A percentile compares a stretch with the other conserved stretches of the same genome.
phyloP scores from a whole-genome alignment of 805 yeast species.

The Starmerella bombicola region DNA sequence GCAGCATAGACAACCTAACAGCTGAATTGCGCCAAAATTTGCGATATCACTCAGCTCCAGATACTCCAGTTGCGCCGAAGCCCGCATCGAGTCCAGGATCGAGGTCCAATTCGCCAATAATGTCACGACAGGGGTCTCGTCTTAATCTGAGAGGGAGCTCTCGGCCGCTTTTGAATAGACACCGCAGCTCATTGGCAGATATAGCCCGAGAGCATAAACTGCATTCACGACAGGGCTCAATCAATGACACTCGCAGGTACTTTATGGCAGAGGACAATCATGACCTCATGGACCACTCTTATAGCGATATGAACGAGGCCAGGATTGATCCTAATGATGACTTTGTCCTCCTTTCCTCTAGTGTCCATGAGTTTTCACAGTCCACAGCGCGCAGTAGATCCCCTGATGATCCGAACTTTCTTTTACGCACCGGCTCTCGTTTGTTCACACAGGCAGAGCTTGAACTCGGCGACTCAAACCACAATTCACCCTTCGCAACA shows the following conservation, averaged over 20 bases:
- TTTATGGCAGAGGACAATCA: not conserved
- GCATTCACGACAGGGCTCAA: constrained; percentile 1
- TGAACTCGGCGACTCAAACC: constrained; percentile 7
- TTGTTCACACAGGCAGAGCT: constrained; percentile 6
- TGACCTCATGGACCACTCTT: not conserved
- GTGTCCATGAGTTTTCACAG: not conserved
- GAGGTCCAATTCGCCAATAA: not conserved
- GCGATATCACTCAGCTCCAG: too few species aligned
- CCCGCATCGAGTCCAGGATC: too few species aligned
- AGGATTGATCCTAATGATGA: constrained; percentile 2
- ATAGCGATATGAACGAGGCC: not conserved
- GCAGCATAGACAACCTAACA: too few species aligned
- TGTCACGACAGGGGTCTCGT: not conserved
- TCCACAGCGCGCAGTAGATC: not conserved
- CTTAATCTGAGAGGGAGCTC: not conserved
- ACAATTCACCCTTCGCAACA: not conserved
- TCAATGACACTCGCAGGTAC: constrained; percentile 13
- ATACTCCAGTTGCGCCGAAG: too few species aligned
- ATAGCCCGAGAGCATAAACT: constrained; percentile 19
- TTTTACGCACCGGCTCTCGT: constrained; percentile 15
- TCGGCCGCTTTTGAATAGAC: constrained; percentile 9
- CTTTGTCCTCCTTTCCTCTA: not conserved
- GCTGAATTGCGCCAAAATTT: too few species aligned
- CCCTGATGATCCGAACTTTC: constrained; percentile 10
- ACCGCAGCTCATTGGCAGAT: constrained; percentile 20